Conservation (phyloP, 2,329 filamentous ascomycete genomes). For the Clarireedia hainanense region DNA sequence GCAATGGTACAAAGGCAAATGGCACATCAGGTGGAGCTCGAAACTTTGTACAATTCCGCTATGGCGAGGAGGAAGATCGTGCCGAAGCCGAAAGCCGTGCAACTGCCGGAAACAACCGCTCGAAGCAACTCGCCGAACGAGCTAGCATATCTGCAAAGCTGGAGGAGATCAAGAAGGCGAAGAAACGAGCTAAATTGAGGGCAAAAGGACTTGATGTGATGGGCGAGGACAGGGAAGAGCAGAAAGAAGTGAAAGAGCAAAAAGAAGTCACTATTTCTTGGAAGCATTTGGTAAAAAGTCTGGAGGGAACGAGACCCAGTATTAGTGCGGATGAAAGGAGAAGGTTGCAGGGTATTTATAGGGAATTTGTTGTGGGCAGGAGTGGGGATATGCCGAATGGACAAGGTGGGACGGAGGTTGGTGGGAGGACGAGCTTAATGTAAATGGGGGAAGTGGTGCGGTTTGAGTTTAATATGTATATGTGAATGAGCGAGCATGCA, state of each 20-base stretch:
- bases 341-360: slow-evolving; percentile 73
- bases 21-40: slow-evolving; percentile 29
- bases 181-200: slow-evolving; percentile 35
- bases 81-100: slow-evolving; percentile 32
- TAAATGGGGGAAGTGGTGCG: slow-evolving; percentile 4
- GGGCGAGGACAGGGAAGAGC: slow-evolving; percentile 16
- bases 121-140: slow-evolving; percentile 60
- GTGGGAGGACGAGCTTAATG: slow-evolving; percentile 90
- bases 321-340: slow-evolving; percentile 72
- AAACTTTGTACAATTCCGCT: slow-evolving; percentile 77
- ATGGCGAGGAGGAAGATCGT: slow-evolving; percentile 53
- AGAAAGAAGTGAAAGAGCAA: slow-evolving; percentile 38
- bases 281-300: slow-evolving; percentile 72
- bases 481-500: background rate
- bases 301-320: slow-evolving; percentile 71
- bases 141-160: slow-evolving; percentile 76
- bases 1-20: slow-evolving; percentile 21
- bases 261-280: slow-evolving; percentile 76
- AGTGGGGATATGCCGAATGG: slow-evolving; percentile 95
- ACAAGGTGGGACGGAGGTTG: slow-evolving; percentile 85
- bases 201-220: slow-evolving; percentile 18
- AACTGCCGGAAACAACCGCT: slow-evolving; percentile 41
- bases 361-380: slow-evolving; percentile 84
- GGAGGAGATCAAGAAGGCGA: slow-evolving; percentile 65
- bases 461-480: background rate